A percentile compares a stretch with the other conserved stretches of the same genome.
phyloP scores from a whole-genome alignment of 495 filamentous ascomycete genomes.

The Neurospora cerealis region DNA sequence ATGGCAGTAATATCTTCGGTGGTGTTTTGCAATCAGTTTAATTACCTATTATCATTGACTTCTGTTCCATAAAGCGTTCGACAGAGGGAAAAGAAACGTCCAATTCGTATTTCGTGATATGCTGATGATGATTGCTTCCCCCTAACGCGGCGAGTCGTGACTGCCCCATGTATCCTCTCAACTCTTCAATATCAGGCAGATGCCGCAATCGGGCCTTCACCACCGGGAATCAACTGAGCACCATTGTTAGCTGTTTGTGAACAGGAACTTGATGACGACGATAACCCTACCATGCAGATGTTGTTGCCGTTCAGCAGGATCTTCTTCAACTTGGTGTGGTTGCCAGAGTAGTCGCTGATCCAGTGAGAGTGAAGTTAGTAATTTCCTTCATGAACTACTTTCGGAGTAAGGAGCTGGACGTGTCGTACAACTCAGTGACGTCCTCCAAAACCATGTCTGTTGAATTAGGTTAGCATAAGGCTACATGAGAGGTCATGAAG shows the following conservation, averaged over 20 bases:
- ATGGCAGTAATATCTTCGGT: neutral
- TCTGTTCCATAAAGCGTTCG: neutral
- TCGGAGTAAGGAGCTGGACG: neutral
- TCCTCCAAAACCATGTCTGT: constrained; percentile 96
- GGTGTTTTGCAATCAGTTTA: neutral
- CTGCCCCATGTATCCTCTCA: neutral
- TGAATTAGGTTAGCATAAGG: neutral
- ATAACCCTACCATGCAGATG: constrained; percentile 82
- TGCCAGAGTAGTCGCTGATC: constrained; percentile 74
- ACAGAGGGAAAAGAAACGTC: neutral
- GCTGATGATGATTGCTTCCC: neutral
- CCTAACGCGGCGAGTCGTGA: neutral
- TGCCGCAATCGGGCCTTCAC: constrained; percentile 57
- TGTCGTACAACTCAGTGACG: constrained; percentile 86
- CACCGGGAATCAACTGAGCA: constrained; percentile 72
- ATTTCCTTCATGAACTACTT: neutral
- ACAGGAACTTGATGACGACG: neutral
- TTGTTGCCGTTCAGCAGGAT: constrained; percentile 98
- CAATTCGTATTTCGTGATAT: neutral
- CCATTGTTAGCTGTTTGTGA: neutral
- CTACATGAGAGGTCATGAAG: neutral
- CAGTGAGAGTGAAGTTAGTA: constrained; percentile 3
- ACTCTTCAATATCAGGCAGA: neutral
- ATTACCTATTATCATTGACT: neutral
- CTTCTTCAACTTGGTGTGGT: constrained; percentile 79